Conservation (phyloP, 768 basidiomycete species). For the Termitomyces sp. region DNA sequence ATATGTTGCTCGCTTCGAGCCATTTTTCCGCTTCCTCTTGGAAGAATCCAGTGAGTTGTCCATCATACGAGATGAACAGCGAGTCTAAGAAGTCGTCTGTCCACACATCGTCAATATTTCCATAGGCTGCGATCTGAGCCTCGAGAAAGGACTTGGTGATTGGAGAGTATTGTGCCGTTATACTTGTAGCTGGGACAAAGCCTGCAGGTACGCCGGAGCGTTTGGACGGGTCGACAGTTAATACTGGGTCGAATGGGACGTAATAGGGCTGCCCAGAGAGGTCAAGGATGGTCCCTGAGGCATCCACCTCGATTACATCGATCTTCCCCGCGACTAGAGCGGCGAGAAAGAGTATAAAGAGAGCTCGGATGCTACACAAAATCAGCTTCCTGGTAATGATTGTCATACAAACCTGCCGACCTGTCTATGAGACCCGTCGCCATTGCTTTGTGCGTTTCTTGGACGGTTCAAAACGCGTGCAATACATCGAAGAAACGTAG, state of each 20-base stretch:
- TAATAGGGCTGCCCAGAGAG: conserved; percentile 18
- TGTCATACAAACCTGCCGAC: background rate
- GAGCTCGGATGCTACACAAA: background rate
- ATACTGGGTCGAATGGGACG: conserved; percentile 8
- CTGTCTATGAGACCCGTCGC: background rate
- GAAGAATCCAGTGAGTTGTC: conserved; percentile 17
- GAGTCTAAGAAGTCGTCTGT: conserved; percentile 21
- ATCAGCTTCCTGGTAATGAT: background rate
- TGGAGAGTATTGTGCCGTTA: conserved; percentile 18
- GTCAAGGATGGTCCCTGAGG: conserved; percentile 9
- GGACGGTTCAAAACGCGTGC: background rate
- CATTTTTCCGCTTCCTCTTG: conserved; percentile 21
- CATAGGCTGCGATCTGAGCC: conserved; percentile 17
- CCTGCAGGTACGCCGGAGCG: background rate
- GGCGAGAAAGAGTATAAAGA: conserved; percentile 3
- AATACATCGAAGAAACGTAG: background rate
- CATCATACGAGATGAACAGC: conserved; percentile 23
- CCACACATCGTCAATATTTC: conserved; percentile 29
- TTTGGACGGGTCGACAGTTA: conserved; percentile 8
- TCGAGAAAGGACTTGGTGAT: conserved; percentile 23
- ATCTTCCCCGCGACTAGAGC: conserved; percentile 3
- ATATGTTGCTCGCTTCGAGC: conserved; percentile 19
- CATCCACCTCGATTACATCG: conserved; percentile 6
- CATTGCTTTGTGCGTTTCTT: background rate
- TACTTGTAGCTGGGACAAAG: conserved; percentile 19